These are phyloP conservation scores for Collybiopsis confluens DNA, from an alignment of 768 basidiomycete genomes.

Conservation along the genomic window DNA sequence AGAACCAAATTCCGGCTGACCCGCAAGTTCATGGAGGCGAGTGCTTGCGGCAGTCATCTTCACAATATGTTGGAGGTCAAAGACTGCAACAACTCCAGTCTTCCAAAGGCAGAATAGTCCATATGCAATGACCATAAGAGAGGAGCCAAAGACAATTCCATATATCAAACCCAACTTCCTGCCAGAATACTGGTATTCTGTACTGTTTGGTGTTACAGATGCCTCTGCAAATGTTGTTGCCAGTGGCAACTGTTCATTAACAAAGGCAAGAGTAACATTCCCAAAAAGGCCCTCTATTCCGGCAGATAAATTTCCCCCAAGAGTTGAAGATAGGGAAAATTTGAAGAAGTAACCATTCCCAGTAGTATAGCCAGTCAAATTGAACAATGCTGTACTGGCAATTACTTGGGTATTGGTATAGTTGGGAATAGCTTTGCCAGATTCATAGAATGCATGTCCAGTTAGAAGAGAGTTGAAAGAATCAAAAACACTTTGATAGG, in stretches of 20 bases:
- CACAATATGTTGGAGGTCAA: background rate
- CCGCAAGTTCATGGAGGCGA: background rate
- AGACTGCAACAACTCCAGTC: background rate
- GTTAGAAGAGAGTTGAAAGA: background rate
- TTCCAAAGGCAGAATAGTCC: background rate
- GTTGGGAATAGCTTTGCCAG: background rate
- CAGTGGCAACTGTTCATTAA: background rate
- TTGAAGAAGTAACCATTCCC: background rate
- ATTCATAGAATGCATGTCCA: background rate
- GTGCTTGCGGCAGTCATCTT: background rate
- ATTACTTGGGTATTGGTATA: background rate
- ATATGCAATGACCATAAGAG: background rate
- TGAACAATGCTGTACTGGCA: background rate
- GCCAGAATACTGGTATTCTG: constrained; percentile 41
- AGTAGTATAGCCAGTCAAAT: background rate
- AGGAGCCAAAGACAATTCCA: background rate
- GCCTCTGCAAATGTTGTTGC: background rate
- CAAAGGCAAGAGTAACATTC: background rate
- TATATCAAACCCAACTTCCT: constrained; percentile 20
- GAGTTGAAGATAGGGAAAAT: background rate
- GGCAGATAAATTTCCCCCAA: background rate
- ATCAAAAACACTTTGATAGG: background rate
- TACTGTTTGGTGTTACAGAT: constrained; percentile 11
- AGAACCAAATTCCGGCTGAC: background rate
- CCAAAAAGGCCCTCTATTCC: background rate